Percentiles rank a stretch among this genome's conserved stretches.
Conservation (phyloP, 2,329 filamentous ascomycete species). For the Colletotrichum somersetense region DNA sequence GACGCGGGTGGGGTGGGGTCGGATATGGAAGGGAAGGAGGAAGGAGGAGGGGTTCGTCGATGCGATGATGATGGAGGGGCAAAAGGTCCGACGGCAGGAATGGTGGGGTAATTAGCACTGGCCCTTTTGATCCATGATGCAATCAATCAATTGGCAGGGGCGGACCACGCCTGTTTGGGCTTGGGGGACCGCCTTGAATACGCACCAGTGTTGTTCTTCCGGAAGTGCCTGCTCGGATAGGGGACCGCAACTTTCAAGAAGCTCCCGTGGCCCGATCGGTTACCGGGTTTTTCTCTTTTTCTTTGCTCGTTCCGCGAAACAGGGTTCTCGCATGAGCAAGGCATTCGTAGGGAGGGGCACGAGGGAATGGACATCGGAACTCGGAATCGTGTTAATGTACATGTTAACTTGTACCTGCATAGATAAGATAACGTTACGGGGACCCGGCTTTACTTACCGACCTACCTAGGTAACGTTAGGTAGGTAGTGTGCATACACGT, state of each 20-base stretch:
- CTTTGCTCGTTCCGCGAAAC: slow-evolving; percentile 11
- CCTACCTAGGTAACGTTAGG: too few relatives aligned
- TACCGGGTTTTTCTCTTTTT: too few relatives aligned
- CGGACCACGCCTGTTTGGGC: neutral
- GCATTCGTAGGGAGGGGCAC: slow-evolving; percentile 6
- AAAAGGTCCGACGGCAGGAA: neutral
- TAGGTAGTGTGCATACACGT: neutral
- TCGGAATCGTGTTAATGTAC: slow-evolving; percentile 19
- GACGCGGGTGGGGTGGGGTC: neutral
- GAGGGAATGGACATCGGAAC: slow-evolving; percentile 34
- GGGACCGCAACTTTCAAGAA: neutral
- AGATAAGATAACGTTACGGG: slow-evolving; percentile 26
- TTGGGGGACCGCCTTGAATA: neutral
- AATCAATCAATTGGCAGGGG: slow-evolving; percentile 33
- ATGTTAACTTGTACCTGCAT: neutral
- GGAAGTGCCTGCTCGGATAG: neutral
- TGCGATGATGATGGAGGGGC: slow-evolving; percentile 14
- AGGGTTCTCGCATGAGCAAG: slow-evolving; percentile 8
- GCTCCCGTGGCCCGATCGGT: slow-evolving; percentile 12
- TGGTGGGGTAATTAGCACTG: slow-evolving; percentile 14
- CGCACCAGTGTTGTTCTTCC: neutral
- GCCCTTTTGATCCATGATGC: slow-evolving; percentile 36
- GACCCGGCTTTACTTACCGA: neutral
- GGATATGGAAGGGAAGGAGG: neutral
- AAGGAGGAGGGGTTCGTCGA: neutral